Conservation (phyloP, 305 asterid genomes). For the Ruellia speciosa region DNA sequence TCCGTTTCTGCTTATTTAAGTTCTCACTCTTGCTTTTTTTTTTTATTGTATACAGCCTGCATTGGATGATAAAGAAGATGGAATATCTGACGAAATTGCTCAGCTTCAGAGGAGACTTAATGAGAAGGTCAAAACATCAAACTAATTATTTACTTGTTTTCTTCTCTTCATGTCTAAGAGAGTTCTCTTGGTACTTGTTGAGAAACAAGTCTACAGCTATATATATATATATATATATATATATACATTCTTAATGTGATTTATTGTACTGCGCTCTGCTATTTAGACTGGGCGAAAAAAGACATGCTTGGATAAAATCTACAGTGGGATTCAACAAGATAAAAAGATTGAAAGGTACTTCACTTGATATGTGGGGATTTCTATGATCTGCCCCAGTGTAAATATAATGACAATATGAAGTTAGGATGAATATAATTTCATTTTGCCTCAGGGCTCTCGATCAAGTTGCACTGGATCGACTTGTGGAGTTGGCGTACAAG, state of each 20-base stretch:
- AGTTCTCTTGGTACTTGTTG: too few species aligned
- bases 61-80: constrained; percentile 17
- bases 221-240: background rate
- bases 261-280: constrained; percentile 25
- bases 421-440: constrained; percentile 18
- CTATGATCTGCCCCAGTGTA: background rate
- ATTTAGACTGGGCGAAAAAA: constrained; percentile 61
- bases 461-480: constrained; percentile 78
- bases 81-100: constrained; percentile 6
- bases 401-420: constrained; percentile 14
- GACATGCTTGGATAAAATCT: constrained; percentile 42
- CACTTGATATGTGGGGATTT: constrained; percentile 15
- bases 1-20: background rate
- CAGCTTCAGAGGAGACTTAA: constrained; percentile 7
- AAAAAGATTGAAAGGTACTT: constrained; percentile 44
- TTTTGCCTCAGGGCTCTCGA: constrained; percentile 64
- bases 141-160: constrained; percentile 9
- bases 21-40: constrained; percentile 14
- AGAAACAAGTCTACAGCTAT: background rate
- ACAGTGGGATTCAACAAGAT: constrained; percentile 48
- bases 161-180: constrained; percentile 21
- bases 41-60: constrained; percentile 13
- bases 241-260: constrained; percentile 8
- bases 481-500: constrained; percentile 73
- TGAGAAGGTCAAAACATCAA: constrained; percentile 39